Base-by-base conservation (phyloP, 2,329 filamentous ascomycete genomes). In the Catunica adiposa region DNA sequence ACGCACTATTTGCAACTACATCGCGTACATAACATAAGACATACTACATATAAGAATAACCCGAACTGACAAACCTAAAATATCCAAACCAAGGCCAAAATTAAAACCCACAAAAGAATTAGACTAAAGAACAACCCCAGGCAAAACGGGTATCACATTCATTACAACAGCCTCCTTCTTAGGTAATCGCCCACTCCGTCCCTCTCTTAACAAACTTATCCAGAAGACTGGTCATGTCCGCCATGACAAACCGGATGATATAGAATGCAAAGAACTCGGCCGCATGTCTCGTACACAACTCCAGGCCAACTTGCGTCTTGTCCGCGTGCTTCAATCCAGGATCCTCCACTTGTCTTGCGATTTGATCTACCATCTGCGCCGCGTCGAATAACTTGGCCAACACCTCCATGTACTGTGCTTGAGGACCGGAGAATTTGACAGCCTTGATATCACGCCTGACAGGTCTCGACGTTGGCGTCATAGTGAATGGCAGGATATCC, bases 241-340 rank as follows among this genome's bases (percentile, higher is more conserved):
- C 76, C 59, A 98, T 73, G n/a, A 89, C 89, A 66, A 98, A 98
- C 17, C 92, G 84, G 68, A 90, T 96, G 26, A 98, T 78, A 67
- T 92, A 97, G 68, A 98, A 96, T 15, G 84, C 89, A 67, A 98
- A 98, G 69, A 98, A 98, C 69, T 98, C 92, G 34, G 90, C 87
- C 6, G 90, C 92, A 67, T 96, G 90, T 42, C 90, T 80, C 37
- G 89, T 89, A 66, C 88, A 92, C 42, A 98, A 77, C 69, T 98
- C 92, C 34, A 98, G 78, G 8, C 92, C 92, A 54, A 98, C 89
- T 65, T 96, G 89, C 7, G 92, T 97, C 64, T 88, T 89, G 62
- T 89, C 90, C 17, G 88, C 89, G 68, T 92, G 87, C 62, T 86
- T 86, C 55, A 97, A 77, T 8, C 90, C 90, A 4, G 90, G 90